Percentiles rank a stretch among this genome's conserved stretches.
Evolutionary conservation across 306 rosid species (phyloP).

Genomic region (Coriaria nepalensis): DNA sequence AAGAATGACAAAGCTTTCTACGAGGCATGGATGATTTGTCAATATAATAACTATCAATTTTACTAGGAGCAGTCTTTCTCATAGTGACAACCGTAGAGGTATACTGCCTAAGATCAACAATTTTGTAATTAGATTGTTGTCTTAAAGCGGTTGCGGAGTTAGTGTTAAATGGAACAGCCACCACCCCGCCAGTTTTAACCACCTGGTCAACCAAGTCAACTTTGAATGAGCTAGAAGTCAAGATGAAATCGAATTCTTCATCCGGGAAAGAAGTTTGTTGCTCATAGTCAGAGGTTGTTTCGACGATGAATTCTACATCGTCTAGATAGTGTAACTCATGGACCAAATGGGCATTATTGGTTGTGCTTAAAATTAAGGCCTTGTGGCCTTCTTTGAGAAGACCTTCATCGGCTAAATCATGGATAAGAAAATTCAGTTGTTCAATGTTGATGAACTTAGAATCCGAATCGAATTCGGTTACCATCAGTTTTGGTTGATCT

Average conservation of each 20-base stretch:
- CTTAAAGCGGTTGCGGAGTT: conserved; percentile 19
- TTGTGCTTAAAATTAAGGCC: conserved; percentile 36
- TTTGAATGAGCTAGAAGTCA: conserved; percentile 19
- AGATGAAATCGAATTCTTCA: conserved; percentile 44
- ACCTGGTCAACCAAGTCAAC: conserved; percentile 35
- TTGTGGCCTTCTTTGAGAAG: conserved; percentile 28
- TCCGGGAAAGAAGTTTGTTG: conserved; percentile 22
- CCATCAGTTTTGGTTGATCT: conserved; percentile 1
- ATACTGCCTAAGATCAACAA: conserved; percentile 31
- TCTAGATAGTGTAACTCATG: conserved; percentile 7
- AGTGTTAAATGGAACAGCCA: conserved; percentile 33
- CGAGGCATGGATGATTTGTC: too few species aligned
- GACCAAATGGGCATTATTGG: conserved; percentile 13
- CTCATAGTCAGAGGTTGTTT: conserved; percentile 27
- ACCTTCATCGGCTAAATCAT: conserved; percentile 43
- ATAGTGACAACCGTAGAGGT: conserved; percentile 34
- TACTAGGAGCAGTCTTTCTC: conserved; percentile 21
- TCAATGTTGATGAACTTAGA: conserved; percentile 15
- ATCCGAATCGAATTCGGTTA: conserved; percentile 10
- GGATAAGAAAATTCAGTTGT: conserved; percentile 31
- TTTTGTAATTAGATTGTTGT: conserved; percentile 28
- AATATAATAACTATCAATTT: too few species aligned
- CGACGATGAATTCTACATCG: conserved; percentile 15
- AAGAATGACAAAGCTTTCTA: conserved; percentile 23
- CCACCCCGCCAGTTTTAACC: conserved; percentile 42